These are phyloP conservation scores for Hibiscus tridactylites DNA, from an alignment of 345 rosid species.

Conservation along the genomic window DNA sequence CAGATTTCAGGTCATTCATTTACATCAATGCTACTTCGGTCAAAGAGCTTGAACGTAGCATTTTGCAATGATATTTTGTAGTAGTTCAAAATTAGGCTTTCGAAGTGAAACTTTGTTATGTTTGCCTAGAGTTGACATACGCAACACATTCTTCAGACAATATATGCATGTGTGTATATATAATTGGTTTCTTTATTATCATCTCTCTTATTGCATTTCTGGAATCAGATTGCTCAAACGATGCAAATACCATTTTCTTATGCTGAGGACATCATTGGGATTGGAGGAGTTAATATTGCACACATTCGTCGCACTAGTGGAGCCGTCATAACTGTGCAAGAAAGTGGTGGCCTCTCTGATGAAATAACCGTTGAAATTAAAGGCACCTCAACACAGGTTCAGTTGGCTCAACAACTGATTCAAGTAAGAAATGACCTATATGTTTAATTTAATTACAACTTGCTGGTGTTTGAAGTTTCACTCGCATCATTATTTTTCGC, in stretches of 20 bases:
- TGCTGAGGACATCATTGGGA: slow-evolving; percentile 78
- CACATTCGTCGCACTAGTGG: slow-evolving; percentile 68
- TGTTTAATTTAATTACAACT: background rate
- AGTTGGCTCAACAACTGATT: slow-evolving; percentile 63
- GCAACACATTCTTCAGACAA: background rate
- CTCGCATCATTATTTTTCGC: background rate
- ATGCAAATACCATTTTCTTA: slow-evolving; percentile 77
- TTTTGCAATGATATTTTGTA: background rate
- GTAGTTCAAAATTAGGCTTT: background rate
- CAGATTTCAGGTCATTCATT: background rate
- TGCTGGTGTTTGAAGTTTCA: background rate
- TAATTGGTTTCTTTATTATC: background rate
- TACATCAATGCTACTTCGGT: background rate
- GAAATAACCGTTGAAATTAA: slow-evolving; percentile 78
- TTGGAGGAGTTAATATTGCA: slow-evolving; percentile 69
- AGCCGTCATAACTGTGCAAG: slow-evolving; percentile 61
- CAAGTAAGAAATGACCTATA: slow-evolving; percentile 33
- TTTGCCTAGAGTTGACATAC: background rate
- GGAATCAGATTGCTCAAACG: slow-evolving; percentile 55
- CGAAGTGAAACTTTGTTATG: background rate
- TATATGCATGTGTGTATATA: background rate
- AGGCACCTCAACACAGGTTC: slow-evolving; percentile 69
- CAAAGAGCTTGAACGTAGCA: background rate
- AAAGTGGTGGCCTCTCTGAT: slow-evolving; percentile 53
- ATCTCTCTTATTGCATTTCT: background rate